phyloP scores from a whole-genome alignment of 345 rosid species.

The Populus euphratica region DNA sequence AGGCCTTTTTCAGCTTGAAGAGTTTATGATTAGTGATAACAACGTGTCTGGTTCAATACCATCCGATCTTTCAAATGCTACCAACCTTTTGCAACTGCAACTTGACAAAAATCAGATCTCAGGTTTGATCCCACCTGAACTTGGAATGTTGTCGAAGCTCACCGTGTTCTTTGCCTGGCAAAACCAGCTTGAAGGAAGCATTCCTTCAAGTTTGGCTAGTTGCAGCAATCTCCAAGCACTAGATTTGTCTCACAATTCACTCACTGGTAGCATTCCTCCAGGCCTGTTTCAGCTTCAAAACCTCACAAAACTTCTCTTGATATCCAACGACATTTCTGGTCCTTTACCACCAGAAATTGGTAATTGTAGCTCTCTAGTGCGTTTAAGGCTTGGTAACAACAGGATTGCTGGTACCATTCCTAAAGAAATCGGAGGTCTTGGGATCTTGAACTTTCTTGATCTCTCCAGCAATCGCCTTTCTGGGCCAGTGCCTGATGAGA shows the following conservation, averaged over 20 bases:
- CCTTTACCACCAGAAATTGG: slow-evolving; percentile 67
- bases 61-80: slow-evolving; percentile 52
- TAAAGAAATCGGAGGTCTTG: slow-evolving; percentile 58
- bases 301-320: slow-evolving; percentile 72
- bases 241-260: slow-evolving; percentile 76
- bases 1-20: slow-evolving; percentile 54
- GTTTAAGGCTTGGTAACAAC: slow-evolving; percentile 76
- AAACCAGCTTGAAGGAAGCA: slow-evolving; percentile 91
- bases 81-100: slow-evolving; percentile 68
- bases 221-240: slow-evolving; percentile 64
- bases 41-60: slow-evolving; percentile 86
- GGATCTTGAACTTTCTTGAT: slow-evolving; percentile 69
- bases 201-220: slow-evolving; percentile 62
- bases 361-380: slow-evolving; percentile 60
- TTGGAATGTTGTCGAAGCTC: slow-evolving; percentile 60
- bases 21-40: slow-evolving; percentile 86
- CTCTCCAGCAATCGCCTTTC: slow-evolving; percentile 64
- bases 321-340: slow-evolving; percentile 72
- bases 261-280: slow-evolving; percentile 73
- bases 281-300: slow-evolving; percentile 70
- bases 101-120: slow-evolving; percentile 80
- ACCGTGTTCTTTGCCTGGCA: slow-evolving; percentile 81
- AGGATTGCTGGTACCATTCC: slow-evolving; percentile 66
- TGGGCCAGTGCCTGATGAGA: slow-evolving; percentile 65
- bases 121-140: slow-evolving; percentile 75